phyloP scores from a whole-genome alignment of 1,139 yeast genomes.

The Pichia sp. region DNA sequence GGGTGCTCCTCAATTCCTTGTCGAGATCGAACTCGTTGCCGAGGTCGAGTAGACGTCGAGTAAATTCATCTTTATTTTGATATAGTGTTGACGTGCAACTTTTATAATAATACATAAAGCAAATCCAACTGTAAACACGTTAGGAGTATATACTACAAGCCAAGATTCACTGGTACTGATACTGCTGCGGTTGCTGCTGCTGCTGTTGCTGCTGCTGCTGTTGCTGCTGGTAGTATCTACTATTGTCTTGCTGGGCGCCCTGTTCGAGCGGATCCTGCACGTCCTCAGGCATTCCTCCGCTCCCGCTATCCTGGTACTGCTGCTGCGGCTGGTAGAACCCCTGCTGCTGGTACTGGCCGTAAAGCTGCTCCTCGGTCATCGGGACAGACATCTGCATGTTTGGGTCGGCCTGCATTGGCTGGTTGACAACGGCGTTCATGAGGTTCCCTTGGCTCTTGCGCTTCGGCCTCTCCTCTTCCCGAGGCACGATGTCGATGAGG shows the following conservation, averaged over 20 bases:
- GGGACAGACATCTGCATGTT: not conserved
- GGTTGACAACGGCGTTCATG: constrained; percentile 1
- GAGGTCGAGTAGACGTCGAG: constrained; percentile 21
- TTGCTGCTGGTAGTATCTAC: constrained; percentile 1
- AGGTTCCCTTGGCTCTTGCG: constrained; percentile 11
- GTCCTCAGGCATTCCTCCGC: constrained; percentile 1
- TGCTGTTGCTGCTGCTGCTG: constrained; percentile 12
- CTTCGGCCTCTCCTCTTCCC: constrained; percentile 64
- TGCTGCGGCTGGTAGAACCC: constrained; percentile 14
- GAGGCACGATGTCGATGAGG: constrained; percentile 89
- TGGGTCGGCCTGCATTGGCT: not conserved
- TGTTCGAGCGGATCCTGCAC: not conserved
- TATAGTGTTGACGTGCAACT: not conserved
- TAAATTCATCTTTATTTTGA: not conserved
- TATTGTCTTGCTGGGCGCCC: not conserved
- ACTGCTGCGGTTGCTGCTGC: constrained; percentile 14
- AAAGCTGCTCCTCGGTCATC: constrained; percentile 16
- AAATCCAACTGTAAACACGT: not conserved
- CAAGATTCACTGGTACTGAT: constrained; percentile 4
- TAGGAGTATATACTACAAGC: not conserved
- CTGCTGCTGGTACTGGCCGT: constrained; percentile 19
- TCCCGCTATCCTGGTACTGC: constrained; percentile 2
- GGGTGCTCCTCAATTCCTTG: constrained; percentile 30
- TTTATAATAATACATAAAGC: not conserved
- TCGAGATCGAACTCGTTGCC: constrained; percentile 37